Evolutionary conservation across 208 protist species (phyloP).

Genomic region (Acanthamoeba divionensis): DNA sequence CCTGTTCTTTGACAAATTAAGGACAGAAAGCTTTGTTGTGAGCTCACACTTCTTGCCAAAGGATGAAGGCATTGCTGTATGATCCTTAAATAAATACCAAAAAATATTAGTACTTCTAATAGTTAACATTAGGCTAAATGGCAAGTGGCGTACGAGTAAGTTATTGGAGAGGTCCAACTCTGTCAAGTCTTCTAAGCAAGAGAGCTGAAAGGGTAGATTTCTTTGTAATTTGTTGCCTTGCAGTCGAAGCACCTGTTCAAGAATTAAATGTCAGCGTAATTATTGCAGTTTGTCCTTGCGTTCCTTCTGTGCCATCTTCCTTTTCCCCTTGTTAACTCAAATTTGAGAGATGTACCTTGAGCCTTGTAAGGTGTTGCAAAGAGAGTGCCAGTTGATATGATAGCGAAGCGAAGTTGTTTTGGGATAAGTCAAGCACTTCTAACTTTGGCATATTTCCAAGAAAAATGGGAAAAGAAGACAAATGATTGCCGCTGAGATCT

Average conservation of each 20-base stretch:
- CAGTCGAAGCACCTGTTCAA: neutral
- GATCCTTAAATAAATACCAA: neutral
- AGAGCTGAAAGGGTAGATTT: neutral
- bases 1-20: neutral
- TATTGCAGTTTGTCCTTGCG: neutral
- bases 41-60: slow-evolving; percentile 13
- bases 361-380: neutral
- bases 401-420: neutral
- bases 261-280: too few relatives aligned
- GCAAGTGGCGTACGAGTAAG: neutral
- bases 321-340: neutral
- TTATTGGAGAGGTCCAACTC: slow-evolving; percentile 14
- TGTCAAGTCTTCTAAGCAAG: neutral
- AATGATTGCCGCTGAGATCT: neutral
- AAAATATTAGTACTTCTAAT: neutral
- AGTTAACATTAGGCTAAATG: neutral
- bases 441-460: neutral
- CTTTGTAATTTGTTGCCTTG: neutral
- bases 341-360: neutral
- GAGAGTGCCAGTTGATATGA: neutral
- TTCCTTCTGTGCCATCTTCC: neutral
- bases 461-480: neutral
- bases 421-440: neutral
- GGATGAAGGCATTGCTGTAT: neutral
- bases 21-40: neutral